phyloP scores from a whole-genome alignment of 1,284 basidiomycete genomes.

The Moniliella sp. region DNA sequence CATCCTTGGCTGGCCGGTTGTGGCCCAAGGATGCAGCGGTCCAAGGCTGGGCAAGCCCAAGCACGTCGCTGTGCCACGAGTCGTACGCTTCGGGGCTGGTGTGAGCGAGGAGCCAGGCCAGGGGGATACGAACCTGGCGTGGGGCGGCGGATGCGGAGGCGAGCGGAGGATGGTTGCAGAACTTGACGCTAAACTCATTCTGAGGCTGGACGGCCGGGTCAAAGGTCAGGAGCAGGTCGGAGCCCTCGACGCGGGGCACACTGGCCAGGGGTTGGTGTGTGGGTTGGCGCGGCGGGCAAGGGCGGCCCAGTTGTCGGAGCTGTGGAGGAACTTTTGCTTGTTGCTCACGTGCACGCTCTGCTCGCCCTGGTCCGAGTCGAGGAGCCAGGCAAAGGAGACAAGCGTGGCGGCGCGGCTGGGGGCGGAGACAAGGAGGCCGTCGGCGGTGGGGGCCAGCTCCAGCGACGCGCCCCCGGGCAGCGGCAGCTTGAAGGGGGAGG shows the following conservation, averaged over 20 bases:
- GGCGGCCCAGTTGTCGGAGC: too few relatives aligned
- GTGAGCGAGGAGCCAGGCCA: slow-evolving; percentile 34
- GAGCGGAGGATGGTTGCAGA: slow-evolving; percentile 2
- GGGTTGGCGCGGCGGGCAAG: slow-evolving; percentile 29
- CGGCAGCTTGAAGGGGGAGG: too few relatives aligned
- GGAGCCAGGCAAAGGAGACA: not conserved
- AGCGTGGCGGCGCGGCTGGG: too few relatives aligned
- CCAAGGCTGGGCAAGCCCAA: slow-evolving; percentile 17
- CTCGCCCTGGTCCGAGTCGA: not conserved
- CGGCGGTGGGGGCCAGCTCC: too few relatives aligned
- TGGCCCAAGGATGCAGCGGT: slow-evolving; percentile 12
- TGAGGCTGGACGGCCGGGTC: slow-evolving; percentile 1
- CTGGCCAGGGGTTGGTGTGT: not conserved
- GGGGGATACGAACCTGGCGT: slow-evolving; percentile 33
- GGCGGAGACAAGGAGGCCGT: too few relatives aligned
- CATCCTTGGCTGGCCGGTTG: slow-evolving; percentile 32
- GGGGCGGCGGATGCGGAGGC: slow-evolving; percentile 5
- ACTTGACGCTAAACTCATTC: slow-evolving; percentile 18
- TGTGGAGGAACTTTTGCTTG: slow-evolving; percentile 51
- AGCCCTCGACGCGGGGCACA: not conserved
- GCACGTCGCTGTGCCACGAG: slow-evolving; percentile 19
- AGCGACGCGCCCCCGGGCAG: too few relatives aligned
- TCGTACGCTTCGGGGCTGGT: slow-evolving; percentile 36
- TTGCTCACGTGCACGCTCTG: slow-evolving; percentile 41
- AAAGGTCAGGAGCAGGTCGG: not conserved